Percentiles rank a stretch among this genome's conserved stretches.
Evolutionary conservation across 352 stramenopile genomes (phyloP).

Genomic region (Globisporangium splendens): DNA sequence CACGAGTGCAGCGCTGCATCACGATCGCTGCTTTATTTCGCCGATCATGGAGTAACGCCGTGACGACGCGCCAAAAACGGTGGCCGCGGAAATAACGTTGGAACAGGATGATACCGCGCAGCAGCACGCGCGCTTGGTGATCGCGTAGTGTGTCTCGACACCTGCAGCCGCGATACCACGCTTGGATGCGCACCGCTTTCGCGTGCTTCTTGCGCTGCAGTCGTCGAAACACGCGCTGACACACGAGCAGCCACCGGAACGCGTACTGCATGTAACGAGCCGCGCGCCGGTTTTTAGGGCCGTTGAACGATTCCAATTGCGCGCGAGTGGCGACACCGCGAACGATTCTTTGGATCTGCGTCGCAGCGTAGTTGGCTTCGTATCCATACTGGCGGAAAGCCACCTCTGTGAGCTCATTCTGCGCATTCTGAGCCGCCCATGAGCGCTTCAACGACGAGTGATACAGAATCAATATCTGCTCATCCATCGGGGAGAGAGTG

Average conservation of each 20-base stretch:
- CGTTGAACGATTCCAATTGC: conserved; percentile 33
- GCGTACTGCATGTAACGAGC: conserved; percentile 34
- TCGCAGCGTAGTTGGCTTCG: conserved; percentile 56
- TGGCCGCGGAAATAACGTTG: conserved; percentile 39
- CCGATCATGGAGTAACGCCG: conserved; percentile 26
- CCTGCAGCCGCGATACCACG: conserved; percentile 37
- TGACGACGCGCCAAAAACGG: conserved; percentile 43
- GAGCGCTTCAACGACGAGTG: conserved; percentile 48
- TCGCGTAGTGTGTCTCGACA: conserved; percentile 27
- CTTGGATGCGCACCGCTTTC: conserved; percentile 31
- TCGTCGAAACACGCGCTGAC: conserved; percentile 19
- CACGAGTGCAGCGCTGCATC: conserved; percentile 37
- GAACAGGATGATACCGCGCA: conserved; percentile 33
- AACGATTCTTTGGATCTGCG: conserved; percentile 50
- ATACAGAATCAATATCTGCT: conserved; percentile 60
- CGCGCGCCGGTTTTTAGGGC: conserved; percentile 31
- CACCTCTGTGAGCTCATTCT: background rate
- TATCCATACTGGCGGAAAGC: conserved; percentile 23
- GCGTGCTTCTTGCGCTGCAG: conserved; percentile 19
- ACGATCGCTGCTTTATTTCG: conserved; percentile 22
- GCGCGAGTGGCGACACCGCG: conserved; percentile 30
- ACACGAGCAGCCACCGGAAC: conserved; percentile 24
- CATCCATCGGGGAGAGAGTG: conserved; percentile 35
- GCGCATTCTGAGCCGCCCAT: conserved; percentile 6
- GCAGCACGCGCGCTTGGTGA: conserved; percentile 20